A percentile compares a stretch with the other conserved stretches of the same genome.
phyloP scores from a whole-genome alignment of 2,329 filamentous ascomycete species.

The Fusarium redolens region DNA sequence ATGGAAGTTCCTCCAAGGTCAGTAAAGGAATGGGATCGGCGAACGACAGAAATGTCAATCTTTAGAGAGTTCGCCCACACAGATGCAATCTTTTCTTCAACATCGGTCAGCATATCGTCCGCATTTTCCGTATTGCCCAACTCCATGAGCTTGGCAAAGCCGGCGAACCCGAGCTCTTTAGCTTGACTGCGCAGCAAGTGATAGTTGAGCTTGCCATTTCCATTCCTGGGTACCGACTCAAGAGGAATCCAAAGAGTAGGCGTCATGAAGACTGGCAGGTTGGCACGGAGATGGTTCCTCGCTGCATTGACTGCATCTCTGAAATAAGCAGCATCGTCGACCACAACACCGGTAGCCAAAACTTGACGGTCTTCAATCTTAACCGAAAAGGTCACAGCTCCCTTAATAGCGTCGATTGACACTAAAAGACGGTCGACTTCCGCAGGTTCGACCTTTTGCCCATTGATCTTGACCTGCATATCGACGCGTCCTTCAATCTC shows the following conservation, averaged over 20 bases:
- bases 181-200: background rate
- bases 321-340: background rate
- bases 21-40: background rate
- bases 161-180: background rate
- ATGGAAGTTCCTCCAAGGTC: slow-evolving; percentile 23
- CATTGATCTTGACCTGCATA: slow-evolving; percentile 42
- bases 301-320: background rate
- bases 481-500: slow-evolving; percentile 40
- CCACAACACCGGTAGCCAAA: background rate
- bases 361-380: slow-evolving; percentile 1
- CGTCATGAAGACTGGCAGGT: slow-evolving; percentile 42
- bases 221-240: slow-evolving; percentile 35
- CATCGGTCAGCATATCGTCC: background rate
- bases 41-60: background rate
- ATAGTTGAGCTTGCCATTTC: slow-evolving; percentile 42
- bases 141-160: slow-evolving; percentile 6
- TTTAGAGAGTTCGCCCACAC: slow-evolving; percentile 3
- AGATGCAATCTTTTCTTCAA: background rate
- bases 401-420: background rate
- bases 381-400: slow-evolving; percentile 9
- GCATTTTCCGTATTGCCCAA: rapidly evolving
- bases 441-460: slow-evolving; percentile 30
- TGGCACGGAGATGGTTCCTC: background rate
- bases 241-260: slow-evolving; percentile 39
- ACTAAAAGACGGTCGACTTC: slow-evolving; percentile 13